phyloP scores from a whole-genome alignment of 345 rosid species.

The Eucalyptus dawsonii region DNA sequence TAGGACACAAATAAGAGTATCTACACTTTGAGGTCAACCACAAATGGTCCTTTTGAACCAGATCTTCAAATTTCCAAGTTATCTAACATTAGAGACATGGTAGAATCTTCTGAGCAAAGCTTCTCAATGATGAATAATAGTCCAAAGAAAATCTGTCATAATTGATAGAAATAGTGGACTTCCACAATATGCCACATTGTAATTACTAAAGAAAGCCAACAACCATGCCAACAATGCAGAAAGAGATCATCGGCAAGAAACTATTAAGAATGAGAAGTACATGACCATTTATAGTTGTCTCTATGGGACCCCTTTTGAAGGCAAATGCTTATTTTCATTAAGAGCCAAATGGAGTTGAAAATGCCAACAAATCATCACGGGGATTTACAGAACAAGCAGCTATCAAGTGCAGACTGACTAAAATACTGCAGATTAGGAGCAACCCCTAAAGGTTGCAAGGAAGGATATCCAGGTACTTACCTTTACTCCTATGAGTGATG shows the following conservation, averaged over 20 bases:
- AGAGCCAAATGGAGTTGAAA: neutral
- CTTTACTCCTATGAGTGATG: conserved; percentile 71
- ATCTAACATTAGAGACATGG: neutral
- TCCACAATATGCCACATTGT: neutral
- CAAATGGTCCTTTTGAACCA: neutral
- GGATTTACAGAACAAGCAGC: neutral
- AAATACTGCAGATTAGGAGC: neutral
- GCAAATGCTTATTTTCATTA: neutral
- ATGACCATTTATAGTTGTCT: neutral
- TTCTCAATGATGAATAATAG: neutral
- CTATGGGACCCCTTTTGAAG: neutral
- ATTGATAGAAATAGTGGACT: neutral
- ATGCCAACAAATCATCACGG: neutral
- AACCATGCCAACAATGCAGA: neutral
- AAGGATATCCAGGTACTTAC: conserved; percentile 13
- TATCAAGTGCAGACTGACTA: neutral
- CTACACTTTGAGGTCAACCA: neutral
- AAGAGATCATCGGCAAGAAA: neutral
- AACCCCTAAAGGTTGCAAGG: neutral
- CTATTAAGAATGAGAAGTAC: neutral
- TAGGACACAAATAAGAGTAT: neutral
- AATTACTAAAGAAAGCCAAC: neutral
- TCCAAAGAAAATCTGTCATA: neutral
- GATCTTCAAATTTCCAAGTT: neutral
- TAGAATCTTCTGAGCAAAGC: neutral